Evolutionary conservation across 176 grass and related monocot genomes (phyloP).

Genomic region (Coix lacrymajobi): DNA sequence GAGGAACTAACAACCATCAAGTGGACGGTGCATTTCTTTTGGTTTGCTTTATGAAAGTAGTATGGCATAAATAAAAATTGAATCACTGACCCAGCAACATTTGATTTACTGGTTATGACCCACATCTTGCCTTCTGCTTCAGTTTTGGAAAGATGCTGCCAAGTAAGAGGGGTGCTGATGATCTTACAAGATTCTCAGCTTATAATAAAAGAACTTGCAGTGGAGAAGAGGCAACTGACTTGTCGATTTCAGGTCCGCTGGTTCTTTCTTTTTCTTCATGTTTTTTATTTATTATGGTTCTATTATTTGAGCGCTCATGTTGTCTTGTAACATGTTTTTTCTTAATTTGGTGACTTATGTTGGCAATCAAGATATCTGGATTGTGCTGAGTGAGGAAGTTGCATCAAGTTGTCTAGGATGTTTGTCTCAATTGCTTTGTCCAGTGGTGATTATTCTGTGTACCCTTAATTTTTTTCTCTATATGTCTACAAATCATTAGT

Average conservation of each 20-base stretch:
- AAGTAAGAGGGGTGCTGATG: neutral
- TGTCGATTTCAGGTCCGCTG: neutral
- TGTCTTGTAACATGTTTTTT: neutral
- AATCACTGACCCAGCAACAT: no score
- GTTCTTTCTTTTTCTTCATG: neutral
- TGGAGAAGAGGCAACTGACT: neutral
- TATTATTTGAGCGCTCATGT: neutral
- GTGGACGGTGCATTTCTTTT: no score
- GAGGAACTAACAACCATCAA: neutral
- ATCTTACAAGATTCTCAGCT: neutral
- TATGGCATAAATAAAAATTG: no score
- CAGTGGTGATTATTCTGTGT: neutral
- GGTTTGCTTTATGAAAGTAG: no score
- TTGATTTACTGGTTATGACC: no score
- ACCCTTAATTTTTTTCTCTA: neutral
- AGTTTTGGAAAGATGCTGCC: neutral
- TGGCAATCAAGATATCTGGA: neutral
- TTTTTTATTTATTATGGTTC: neutral
- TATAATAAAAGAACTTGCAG: neutral
- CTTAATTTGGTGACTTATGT: neutral
- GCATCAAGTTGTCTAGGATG: neutral
- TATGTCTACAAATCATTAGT: neutral
- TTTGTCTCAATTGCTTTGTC: neutral
- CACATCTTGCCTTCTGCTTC: neutral
- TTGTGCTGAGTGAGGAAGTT: neutral